phyloP scores from a whole-genome alignment of 257 asterid species.

The Solanum sparsipilum region DNA sequence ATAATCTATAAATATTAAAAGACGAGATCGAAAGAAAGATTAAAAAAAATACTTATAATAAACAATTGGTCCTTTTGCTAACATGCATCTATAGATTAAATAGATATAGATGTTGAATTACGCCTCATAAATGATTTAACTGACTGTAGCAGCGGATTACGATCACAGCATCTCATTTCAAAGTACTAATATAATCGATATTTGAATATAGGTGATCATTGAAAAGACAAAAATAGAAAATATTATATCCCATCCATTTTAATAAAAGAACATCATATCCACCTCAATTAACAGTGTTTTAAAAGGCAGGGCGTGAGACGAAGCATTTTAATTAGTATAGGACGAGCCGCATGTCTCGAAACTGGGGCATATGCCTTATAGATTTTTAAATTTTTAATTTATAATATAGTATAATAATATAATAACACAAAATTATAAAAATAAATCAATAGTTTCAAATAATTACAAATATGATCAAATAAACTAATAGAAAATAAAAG shows the following conservation, averaged over 20 bases:
- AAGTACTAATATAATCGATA: neutral
- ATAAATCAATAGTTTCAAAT: too few species aligned
- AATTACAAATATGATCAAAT: too few species aligned
- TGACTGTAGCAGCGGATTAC: neutral
- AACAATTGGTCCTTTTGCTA: neutral
- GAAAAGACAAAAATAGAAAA: neutral
- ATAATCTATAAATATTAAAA: neutral
- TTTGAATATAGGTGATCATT: neutral
- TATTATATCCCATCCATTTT: too few species aligned
- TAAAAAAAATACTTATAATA: neutral
- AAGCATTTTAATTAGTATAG: too few species aligned
- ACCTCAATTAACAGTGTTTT: neutral
- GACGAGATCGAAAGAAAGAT: neutral
- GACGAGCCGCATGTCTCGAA: too few species aligned
- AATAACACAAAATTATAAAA: too few species aligned
- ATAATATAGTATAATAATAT: too few species aligned
- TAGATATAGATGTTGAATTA: neutral
- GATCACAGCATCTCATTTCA: neutral
- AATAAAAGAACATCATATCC: neutral
- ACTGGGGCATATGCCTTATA: rapidly evolving
- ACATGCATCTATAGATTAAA: neutral
- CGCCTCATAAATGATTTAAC: neutral
- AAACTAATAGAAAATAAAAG: too few species aligned
- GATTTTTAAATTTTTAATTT: too few species aligned
- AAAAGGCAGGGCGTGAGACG: too few species aligned